Percentiles rank a stretch among this genome's conserved stretches.
Conservation (phyloP, 805 yeast genomes). For the Ogataea nakhonphanomensis region DNA sequence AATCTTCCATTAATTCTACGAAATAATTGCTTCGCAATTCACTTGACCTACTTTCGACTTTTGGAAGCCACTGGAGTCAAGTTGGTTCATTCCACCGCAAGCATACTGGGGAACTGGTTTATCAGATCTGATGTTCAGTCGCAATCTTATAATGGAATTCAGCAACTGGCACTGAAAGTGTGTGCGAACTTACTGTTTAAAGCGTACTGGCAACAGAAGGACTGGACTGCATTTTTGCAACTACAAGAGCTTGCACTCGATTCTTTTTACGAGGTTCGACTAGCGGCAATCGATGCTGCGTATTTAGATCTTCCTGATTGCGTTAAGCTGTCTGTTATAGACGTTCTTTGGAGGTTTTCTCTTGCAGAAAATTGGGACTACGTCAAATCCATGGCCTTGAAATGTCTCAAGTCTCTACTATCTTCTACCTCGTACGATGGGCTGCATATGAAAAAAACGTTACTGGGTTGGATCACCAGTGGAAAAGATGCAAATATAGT, state of each 20-base stretch:
- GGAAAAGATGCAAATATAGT: conserved; percentile 2
- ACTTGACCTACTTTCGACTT: conserved; percentile 23
- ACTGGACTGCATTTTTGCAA: conserved; percentile 22
- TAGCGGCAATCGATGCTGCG: conserved; percentile 37
- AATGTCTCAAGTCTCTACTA: conserved; percentile 30
- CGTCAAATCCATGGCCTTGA: conserved; percentile 42
- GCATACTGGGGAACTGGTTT: conserved; percentile 36
- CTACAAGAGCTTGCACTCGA: conserved; percentile 35
- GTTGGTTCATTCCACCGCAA: conserved; percentile 11
- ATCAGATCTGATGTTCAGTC: conserved; percentile 23
- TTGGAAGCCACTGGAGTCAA: not conserved
- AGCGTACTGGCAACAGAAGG: conserved; percentile 15
- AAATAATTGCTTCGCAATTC: conserved; percentile 21
- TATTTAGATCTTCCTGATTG: conserved; percentile 4
- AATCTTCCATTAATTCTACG: conserved; percentile 19
- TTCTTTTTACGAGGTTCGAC: conserved; percentile 43
- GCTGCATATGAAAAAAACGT: conserved; percentile 1
- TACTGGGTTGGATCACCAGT: not conserved
- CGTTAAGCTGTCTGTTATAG: conserved; percentile 4
- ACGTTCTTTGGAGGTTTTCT: conserved; percentile 25
- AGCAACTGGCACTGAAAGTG: conserved; percentile 42
- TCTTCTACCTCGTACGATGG: conserved; percentile 1
- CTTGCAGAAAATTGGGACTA: conserved; percentile 37
- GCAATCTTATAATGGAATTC: conserved; percentile 43
- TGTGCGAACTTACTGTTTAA: conserved; percentile 32